Conservation (phyloP, 306 rosid genomes). For the Castanopsis chinensis region DNA sequence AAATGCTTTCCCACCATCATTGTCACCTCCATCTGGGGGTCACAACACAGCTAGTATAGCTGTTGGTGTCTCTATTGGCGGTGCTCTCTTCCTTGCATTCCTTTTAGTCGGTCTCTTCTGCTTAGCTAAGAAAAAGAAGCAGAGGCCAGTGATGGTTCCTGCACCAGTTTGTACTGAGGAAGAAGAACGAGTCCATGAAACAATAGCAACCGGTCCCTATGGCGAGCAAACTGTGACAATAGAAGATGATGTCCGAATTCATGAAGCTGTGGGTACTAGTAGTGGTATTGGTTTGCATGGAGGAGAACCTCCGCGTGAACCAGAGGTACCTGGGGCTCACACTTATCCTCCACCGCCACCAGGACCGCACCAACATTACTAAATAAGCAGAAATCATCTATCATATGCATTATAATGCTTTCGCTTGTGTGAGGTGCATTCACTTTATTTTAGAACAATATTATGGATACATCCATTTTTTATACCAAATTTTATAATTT, state of each 20-base stretch:
- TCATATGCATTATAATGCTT: no score
- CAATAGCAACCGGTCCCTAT: not conserved
- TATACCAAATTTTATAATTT: no score
- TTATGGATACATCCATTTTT: no score
- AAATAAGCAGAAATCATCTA: no score
- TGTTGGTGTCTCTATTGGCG: conserved; percentile 50
- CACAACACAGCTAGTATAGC: conserved; percentile 48
- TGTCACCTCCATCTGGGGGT: conserved; percentile 20
- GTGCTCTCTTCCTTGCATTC: conserved; percentile 42
- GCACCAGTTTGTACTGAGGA: conserved; percentile 29
- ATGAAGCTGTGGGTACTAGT: not conserved
- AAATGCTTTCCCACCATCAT: conserved; percentile 28
- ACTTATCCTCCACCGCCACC: not conserved
- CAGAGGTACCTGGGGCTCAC: not conserved
- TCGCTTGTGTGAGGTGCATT: no score
- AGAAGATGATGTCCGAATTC: conserved; percentile 1
- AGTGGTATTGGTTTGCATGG: not conserved
- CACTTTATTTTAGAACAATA: no score
- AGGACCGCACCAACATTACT: not conserved
- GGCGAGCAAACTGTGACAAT: not conserved
- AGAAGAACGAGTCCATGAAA: not conserved
- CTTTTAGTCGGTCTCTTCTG: conserved; percentile 46
- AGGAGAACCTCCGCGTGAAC: not conserved
- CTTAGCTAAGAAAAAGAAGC: conserved; percentile 44
- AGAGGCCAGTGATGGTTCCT: conserved; percentile 38